These are phyloP conservation scores for Candida albicans DNA, from an alignment of 1,139 yeast species.

Conservation along the genomic window DNA sequence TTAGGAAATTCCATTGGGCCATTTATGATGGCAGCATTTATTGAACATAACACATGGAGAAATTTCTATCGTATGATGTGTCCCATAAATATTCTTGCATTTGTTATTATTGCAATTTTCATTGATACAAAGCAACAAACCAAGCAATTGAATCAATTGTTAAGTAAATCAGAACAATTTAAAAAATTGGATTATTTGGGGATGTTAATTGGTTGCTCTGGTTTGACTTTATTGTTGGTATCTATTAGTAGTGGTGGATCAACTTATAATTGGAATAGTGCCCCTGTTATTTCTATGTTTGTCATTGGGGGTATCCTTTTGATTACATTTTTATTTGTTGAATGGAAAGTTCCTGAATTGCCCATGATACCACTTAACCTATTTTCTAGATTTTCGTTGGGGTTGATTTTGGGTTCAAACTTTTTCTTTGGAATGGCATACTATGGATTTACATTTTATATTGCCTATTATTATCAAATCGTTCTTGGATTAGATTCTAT, in stretches of 20 bases:
- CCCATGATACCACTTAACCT: slow-evolving; percentile 56
- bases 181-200: slow-evolving; percentile 53
- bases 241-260: slow-evolving; percentile 58
- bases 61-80: slow-evolving; percentile 46
- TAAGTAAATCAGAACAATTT: slow-evolving; percentile 30
- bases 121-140: slow-evolving; percentile 24
- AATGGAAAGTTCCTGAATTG: slow-evolving; percentile 45
- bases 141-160: slow-evolving; percentile 24
- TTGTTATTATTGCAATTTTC: slow-evolving; percentile 24
- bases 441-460: slow-evolving; percentile 44
- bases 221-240: slow-evolving; percentile 44
- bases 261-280: slow-evolving; percentile 49
- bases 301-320: slow-evolving; percentile 43
- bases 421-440: slow-evolving; percentile 51
- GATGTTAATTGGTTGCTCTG: slow-evolving; percentile 42
- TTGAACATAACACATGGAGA: slow-evolving; percentile 47
- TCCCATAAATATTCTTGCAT: slow-evolving; percentile 36
- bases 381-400: slow-evolving; percentile 35
- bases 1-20: slow-evolving; percentile 58
- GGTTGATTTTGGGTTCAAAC: slow-evolving; percentile 39
- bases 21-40: slow-evolving; percentile 51
- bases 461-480: slow-evolving; percentile 50
- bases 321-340: slow-evolving; percentile 38
- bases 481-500: slow-evolving; percentile 39
- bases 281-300: slow-evolving; percentile 46